Conservation (phyloP, 192 early-diverging fungal genomes). For the Polychytrium aggregatum region DNA sequence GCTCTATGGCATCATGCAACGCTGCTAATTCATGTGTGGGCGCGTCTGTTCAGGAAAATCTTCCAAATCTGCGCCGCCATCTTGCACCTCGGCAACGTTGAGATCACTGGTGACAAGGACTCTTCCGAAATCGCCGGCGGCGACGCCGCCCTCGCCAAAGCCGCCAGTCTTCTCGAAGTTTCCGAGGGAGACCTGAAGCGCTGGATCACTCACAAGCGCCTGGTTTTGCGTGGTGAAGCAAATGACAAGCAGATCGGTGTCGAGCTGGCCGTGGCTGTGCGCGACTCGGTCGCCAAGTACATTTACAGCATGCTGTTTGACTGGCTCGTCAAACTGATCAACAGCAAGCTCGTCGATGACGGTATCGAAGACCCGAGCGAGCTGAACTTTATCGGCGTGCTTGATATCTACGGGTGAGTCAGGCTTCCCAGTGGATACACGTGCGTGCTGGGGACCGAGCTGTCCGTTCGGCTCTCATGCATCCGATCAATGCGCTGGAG, state of each 20-base stretch:
- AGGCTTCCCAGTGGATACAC: no score
- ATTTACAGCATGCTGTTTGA: constrained; percentile 94
- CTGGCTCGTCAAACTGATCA: constrained; percentile 88
- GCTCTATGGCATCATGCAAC: no score
- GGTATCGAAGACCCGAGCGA: no score
- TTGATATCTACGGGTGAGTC: constrained; percentile 99
- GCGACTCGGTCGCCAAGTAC: constrained; percentile 94
- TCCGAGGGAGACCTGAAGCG: constrained; percentile 72
- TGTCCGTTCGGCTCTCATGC: no score
- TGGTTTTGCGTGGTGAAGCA: constrained; percentile 82
- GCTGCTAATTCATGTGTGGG: no score
- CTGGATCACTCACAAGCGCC: constrained; percentile 91
- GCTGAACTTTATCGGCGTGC: constrained; percentile 83
- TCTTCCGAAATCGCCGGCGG: constrained; percentile 63
- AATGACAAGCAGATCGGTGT: constrained; percentile 68
- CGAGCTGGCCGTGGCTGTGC: constrained; percentile 65
- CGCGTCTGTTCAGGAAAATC: constrained; percentile 58
- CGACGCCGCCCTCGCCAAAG: constrained; percentile 59
- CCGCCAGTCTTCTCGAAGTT: constrained; percentile 65
- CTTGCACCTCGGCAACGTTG: constrained; percentile 91
- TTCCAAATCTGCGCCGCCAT: constrained; percentile 85
- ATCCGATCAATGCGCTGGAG: no score
- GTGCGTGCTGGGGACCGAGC: no score
- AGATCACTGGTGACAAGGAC: constrained; percentile 58
- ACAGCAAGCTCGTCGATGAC: constrained; percentile 58